Base-by-base conservation (phyloP, 208 protist species). In the Porcisia hertigi region DNA sequence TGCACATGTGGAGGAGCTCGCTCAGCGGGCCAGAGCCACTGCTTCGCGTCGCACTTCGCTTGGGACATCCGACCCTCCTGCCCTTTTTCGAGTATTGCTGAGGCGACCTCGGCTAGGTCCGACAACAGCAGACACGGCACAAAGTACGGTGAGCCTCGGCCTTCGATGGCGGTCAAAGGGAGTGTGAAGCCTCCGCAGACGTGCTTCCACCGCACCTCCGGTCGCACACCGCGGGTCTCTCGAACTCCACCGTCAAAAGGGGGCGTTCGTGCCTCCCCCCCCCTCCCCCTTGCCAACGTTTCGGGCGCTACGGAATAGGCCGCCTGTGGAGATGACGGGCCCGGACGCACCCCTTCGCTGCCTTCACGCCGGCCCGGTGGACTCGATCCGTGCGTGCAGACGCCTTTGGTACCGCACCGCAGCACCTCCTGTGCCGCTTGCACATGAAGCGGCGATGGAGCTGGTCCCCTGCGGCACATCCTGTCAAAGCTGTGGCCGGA, bases 401-500 rank as follows among this genome's bases (percentile, higher is more conserved):
- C 67, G 23, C 67, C 67, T 36, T 30, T 59, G 30, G 49, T 59
- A n/a, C 34, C 67, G 45, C 67, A 43, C 49, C 67, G 49, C 49
- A 71, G 67, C 45, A 45, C 67, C 67, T 59, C 73, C 54, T 78
- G 82, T 60, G 81, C 64, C 47, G 62, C 49, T 1, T 63, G 34
- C 57, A 79, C 25, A 59, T 86, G 82, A 8, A 75, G 54, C 25
- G 71, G 55, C 7, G 77, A 75, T 43, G 75, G 72, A 16, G 75
- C 65, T 5, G 85, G 85, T 2, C 85, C 85, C 36, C 79, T 36
- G 20, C 73, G 69, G 36, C 58, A 59, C 16, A 30, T 47, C 7
- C 73, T 53, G 52, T 84, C 85, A 9, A 89, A 64, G 71, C 82
- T 87, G 71, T 89, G 85, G 25, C 82, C 82, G 12, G 85, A 12